A percentile compares a stretch with the other conserved stretches of the same genome.
Conservation (phyloP, 495 filamentous ascomycete species). For the Rostrohypoxylon terebratum region DNA sequence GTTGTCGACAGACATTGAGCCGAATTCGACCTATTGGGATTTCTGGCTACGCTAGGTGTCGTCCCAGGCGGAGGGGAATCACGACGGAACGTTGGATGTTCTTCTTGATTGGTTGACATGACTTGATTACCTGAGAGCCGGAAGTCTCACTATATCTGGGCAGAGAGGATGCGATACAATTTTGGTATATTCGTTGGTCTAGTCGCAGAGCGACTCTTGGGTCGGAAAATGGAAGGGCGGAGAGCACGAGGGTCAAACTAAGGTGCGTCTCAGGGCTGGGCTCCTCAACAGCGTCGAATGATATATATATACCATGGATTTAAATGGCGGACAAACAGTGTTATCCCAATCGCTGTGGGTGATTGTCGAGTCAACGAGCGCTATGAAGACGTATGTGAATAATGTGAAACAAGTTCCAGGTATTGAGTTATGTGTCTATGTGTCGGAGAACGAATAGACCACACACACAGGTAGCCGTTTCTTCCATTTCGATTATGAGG, state of each 20-base stretch:
- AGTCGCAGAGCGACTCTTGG: conserved; percentile 22
- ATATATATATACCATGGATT: conserved; percentile 5
- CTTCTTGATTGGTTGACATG: conserved; percentile 53
- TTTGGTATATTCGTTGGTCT: conserved; percentile 13
- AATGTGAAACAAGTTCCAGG: conserved; percentile 25
- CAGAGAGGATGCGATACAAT: conserved; percentile 3
- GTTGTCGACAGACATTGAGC: conserved; percentile 79
- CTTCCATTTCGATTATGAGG: conserved; percentile 31
- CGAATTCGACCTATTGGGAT: conserved; percentile 69
- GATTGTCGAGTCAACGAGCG: conserved; percentile 1
- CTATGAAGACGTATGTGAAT: conserved; percentile 28
- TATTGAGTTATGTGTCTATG: conserved; percentile 31
- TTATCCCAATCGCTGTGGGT: conserved; percentile 8
- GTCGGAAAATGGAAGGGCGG: conserved; percentile 21
- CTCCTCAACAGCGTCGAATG: conserved; percentile 45
- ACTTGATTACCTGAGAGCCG: background rate
- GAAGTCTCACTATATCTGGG: background rate
- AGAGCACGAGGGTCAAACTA: conserved; percentile 20
- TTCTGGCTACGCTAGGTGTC: conserved; percentile 73
- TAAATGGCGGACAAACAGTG: conserved; percentile 28
- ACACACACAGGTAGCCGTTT: conserved; percentile 27
- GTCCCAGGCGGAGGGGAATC: conserved; percentile 73
- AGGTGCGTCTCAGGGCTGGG: conserved; percentile 27
- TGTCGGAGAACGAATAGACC: conserved; percentile 12
- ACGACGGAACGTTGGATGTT: conserved; percentile 54